A percentile compares a stretch with the other conserved stretches of the same genome.
phyloP scores from a whole-genome alignment of 108 stramenopile species.

The Epithemia pelagica region DNA sequence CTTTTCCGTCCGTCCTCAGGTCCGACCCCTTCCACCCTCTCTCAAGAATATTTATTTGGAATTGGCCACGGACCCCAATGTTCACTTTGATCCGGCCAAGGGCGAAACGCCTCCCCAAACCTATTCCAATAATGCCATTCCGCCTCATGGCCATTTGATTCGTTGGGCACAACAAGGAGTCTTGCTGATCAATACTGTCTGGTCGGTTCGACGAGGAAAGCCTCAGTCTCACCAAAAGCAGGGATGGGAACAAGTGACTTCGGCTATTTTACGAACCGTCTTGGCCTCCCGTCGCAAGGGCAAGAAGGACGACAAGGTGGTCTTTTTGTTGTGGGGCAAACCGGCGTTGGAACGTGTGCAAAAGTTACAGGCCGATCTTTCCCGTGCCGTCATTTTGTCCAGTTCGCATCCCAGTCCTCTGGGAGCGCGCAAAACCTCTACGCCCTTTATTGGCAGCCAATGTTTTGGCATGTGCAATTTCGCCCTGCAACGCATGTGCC shows the following conservation, averaged over 20 bases:
- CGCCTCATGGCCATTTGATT: conserved; percentile 66
- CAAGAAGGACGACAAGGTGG: conserved; percentile 31
- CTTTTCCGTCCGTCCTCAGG: conserved; percentile 83
- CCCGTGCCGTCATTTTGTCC: conserved; percentile 12
- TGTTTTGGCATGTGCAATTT: conserved; percentile 90
- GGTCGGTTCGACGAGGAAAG: conserved; percentile 87
- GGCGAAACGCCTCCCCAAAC: background rate
- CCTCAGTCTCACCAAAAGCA: conserved; percentile 87
- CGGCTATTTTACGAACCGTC: conserved; percentile 65
- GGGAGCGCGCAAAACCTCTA: conserved; percentile 82
- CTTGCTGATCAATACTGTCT: conserved; percentile 91
- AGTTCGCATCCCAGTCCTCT: conserved; percentile 90
- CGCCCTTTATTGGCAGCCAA: conserved; percentile 87
- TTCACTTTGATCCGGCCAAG: conserved; percentile 2
- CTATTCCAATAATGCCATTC: conserved; percentile 14
- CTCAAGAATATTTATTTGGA: conserved; percentile 93
- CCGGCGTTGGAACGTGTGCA: conserved; percentile 73
- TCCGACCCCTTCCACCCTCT: conserved; percentile 77
- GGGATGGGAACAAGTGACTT: conserved; percentile 97
- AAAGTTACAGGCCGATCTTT: conserved; percentile 10
- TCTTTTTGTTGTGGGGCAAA: conserved; percentile 98
- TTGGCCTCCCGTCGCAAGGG: conserved; percentile 8
- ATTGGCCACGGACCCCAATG: conserved; percentile 30
- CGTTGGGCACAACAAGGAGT: conserved; percentile 95
- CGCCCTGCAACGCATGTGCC: conserved; percentile 51